phyloP scores from a whole-genome alignment of 257 asterid species.

The Nicotiana otophora region DNA sequence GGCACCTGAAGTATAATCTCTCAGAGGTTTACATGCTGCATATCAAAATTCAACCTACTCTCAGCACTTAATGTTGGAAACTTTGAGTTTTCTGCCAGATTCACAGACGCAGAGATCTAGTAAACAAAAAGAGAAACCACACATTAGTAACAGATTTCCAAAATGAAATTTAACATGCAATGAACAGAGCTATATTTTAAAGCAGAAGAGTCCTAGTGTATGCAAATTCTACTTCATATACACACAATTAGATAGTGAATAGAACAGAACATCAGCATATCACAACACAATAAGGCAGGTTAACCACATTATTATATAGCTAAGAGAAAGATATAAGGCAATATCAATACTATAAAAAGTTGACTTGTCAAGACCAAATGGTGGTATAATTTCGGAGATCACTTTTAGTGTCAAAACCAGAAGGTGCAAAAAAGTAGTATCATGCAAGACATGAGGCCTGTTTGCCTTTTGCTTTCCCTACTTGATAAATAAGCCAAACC shows the following conservation, averaged over 20 bases:
- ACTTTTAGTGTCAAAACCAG: background rate
- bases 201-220: background rate
- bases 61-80: slow-evolving; percentile 25
- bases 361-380: background rate
- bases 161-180: background rate
- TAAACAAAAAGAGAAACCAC: background rate
- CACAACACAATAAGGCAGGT: background rate
- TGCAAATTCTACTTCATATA: background rate
- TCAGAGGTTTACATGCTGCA: slow-evolving; percentile 2
- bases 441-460: background rate
- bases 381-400: background rate
- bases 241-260: background rate
- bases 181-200: background rate
- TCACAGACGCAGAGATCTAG: slow-evolving; percentile 30
- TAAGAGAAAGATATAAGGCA: background rate
- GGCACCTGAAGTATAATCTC: slow-evolving; percentile 1
- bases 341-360: background rate
- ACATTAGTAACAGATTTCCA: background rate
- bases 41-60: slow-evolving; percentile 20
- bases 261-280: background rate
- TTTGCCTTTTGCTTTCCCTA: background rate
- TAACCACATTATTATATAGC: background rate
- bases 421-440: background rate
- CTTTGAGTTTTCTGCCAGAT: slow-evolving; percentile 18
- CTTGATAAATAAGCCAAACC: background rate